Conservation (phyloP, 768 basidiomycete genomes). For the Omphalotus guepiniiformis region DNA sequence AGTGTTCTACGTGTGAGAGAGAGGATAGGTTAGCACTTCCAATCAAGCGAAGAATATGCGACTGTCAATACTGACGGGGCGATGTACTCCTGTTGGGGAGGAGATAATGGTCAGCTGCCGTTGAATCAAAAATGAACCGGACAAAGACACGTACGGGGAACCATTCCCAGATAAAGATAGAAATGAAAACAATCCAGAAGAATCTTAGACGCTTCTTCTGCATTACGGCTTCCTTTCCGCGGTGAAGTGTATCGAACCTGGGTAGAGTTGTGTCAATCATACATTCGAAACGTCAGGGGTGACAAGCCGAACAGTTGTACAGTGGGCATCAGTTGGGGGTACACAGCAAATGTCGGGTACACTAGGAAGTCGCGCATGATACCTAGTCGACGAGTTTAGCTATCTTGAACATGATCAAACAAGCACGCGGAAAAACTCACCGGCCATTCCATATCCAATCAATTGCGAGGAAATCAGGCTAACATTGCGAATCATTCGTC, state of each 20-base stretch:
- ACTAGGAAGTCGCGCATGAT: constrained; percentile 48
- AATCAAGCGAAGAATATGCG: constrained; percentile 2
- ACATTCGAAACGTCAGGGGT: not conserved
- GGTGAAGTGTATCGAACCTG: constrained; percentile 36
- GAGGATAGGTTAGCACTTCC: constrained; percentile 2
- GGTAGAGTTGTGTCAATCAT: constrained; percentile 20
- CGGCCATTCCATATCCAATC: constrained; percentile 35
- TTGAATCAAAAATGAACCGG: constrained; percentile 20
- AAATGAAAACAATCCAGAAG: constrained; percentile 50
- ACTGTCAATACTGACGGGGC: constrained; percentile 11
- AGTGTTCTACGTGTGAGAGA: constrained; percentile 29
- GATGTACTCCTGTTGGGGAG: constrained; percentile 13
- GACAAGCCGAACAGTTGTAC: constrained; percentile 29
- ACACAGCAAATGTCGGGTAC: constrained; percentile 46
- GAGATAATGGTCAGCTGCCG: constrained; percentile 22
- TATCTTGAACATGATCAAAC: not conserved
- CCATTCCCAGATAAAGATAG: constrained; percentile 55
- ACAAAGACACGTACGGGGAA: constrained; percentile 34
- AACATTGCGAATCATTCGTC: constrained; percentile 12
- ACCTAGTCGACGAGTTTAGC: no score
- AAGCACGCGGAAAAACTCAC: constrained; percentile 16
- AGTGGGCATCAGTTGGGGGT: constrained; percentile 34
- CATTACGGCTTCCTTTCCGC: constrained; percentile 35
- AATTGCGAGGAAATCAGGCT: constrained; percentile 33
- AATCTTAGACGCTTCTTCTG: constrained; percentile 54